A percentile compares a stretch with the other conserved stretches of the same genome.
phyloP scores from a whole-genome alignment of 2,329 filamentous ascomycete species.

The Parastagonospora avenae region DNA sequence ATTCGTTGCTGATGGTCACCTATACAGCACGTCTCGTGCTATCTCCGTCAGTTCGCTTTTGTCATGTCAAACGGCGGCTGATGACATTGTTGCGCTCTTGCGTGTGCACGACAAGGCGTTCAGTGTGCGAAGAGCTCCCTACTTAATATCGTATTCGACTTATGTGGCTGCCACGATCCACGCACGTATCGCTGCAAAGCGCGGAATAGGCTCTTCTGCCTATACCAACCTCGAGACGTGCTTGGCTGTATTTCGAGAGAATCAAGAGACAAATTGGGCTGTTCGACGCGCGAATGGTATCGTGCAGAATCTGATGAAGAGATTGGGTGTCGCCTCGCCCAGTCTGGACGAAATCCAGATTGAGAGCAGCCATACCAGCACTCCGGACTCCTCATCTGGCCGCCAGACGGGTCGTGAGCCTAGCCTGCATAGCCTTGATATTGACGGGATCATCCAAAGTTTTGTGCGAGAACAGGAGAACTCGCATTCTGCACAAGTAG shows the following conservation, averaged over 20 bases:
- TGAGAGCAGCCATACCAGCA: constrained; percentile 10
- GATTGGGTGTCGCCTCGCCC: constrained; percentile 40
- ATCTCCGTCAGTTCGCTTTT: constrained; percentile 52
- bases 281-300: constrained; percentile 54
- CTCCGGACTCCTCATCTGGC: constrained; percentile 9
- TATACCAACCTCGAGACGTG: constrained; percentile 49
- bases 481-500: constrained; percentile 11
- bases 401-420: constrained; percentile 18
- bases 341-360: constrained; percentile 22
- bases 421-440: constrained; percentile 44
- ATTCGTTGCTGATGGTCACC: constrained; percentile 57
- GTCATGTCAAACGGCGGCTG: constrained; percentile 55
- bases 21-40: constrained; percentile 49
- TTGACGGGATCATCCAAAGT: constrained; percentile 51
- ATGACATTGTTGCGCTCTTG: constrained; percentile 52
- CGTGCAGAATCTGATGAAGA: constrained; percentile 54
- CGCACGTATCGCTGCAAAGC: constrained; percentile 55
- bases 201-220: constrained; percentile 46
- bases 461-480: constrained; percentile 45
- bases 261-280: constrained; percentile 58
- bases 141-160: constrained; percentile 61
- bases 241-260: constrained; percentile 54
- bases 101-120: constrained; percentile 54
- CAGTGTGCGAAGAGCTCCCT: constrained; percentile 55
- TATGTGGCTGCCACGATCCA: constrained; percentile 62